These are phyloP conservation scores for Lactarius pseudohatsudake DNA, from an alignment of 768 basidiomycete species.

Conservation along the genomic window DNA sequence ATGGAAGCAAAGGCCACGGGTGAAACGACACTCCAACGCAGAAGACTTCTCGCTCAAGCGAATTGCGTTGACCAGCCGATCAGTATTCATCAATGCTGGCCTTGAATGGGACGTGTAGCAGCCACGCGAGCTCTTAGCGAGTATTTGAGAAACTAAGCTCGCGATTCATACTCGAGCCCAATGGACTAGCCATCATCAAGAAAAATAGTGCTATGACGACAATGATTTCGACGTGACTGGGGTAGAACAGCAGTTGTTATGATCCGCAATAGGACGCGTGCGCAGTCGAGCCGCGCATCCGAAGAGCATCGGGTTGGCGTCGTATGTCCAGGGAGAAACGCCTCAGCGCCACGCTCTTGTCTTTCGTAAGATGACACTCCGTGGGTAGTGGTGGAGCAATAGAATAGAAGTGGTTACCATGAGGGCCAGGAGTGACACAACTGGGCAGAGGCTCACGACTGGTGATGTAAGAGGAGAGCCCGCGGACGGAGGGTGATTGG, in stretches of 20 bases:
- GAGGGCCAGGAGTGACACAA: slow-evolving; percentile 25
- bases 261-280: slow-evolving; percentile 25
- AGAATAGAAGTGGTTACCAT: slow-evolving; percentile 31
- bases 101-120: background rate
- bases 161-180: slow-evolving; percentile 25
- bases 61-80: slow-evolving; percentile 42
- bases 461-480: slow-evolving; percentile 18
- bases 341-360: slow-evolving; percentile 60
- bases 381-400: slow-evolving; percentile 51
- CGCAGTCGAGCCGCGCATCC: background rate
- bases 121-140: background rate
- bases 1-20: slow-evolving; percentile 33
- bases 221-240: slow-evolving; percentile 36
- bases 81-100: background rate
- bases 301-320: background rate
- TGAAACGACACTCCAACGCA: slow-evolving; percentile 51
- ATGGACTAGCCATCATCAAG: slow-evolving; percentile 33
- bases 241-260: slow-evolving; percentile 23
- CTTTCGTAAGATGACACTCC: slow-evolving; percentile 49
- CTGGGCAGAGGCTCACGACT: background rate
- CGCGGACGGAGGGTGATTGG: slow-evolving; percentile 19
- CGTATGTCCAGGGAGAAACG: slow-evolving; percentile 5
- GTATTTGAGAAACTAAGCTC: background rate
- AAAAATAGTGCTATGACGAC: slow-evolving; percentile 61
- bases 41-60: slow-evolving; percentile 59